Conservation (phyloP, 2,329 filamentous ascomycete genomes). For the Alternaria arbusti region DNA sequence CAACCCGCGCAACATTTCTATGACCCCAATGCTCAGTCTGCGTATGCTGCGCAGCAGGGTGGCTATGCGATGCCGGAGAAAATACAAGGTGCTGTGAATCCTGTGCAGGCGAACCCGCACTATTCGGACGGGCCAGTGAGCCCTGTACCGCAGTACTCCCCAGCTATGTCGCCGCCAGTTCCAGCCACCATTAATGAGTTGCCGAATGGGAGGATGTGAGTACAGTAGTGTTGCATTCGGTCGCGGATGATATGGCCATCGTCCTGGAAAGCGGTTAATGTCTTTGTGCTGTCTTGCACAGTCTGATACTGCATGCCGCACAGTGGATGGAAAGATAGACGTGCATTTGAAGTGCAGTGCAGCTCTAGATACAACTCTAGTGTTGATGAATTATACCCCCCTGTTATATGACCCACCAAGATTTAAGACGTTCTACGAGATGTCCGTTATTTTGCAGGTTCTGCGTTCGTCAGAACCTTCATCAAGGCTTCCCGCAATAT, state of each 20-base stretch:
- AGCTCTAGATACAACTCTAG: neutral
- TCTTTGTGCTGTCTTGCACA: neutral
- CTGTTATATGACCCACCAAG: neutral
- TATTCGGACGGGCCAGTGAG: constrained; percentile 11
- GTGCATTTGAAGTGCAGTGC: neutral
- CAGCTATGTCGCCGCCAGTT: neutral
- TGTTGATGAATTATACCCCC: neutral
- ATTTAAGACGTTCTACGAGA: neutral
- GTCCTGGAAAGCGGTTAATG: neutral
- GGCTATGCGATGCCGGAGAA: constrained; percentile 9
- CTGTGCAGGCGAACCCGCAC: constrained; percentile 4
- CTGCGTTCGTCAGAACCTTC: neutral
- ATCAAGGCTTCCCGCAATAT: neutral
- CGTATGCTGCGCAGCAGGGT: constrained; percentile 5
- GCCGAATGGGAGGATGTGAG: constrained; percentile 12
- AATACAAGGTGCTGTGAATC: neutral
- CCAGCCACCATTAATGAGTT: constrained; percentile 14
- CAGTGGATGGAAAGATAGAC: neutral
- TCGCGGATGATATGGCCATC: neutral
- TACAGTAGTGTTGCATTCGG: neutral
- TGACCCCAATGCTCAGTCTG: constrained; percentile 6
- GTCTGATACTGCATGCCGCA: neutral
- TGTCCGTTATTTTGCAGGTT: neutral
- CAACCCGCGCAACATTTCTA: constrained; percentile 7
- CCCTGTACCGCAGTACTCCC: constrained; percentile 18